Evolutionary conservation across 768 basidiomycete genomes (phyloP).

Genomic region (Mycena polygramma): DNA sequence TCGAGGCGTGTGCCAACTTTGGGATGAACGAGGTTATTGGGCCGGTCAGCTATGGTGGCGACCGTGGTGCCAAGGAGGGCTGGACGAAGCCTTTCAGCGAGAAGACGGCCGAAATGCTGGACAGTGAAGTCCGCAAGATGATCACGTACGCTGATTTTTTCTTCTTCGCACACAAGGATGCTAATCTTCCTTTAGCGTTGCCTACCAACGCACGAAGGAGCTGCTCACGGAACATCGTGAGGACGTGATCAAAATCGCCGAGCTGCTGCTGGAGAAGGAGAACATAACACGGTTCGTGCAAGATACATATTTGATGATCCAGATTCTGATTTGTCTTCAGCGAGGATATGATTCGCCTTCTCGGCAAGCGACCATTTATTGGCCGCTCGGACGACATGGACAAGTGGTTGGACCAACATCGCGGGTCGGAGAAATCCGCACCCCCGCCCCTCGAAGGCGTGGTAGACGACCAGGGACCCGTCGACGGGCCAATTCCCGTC

Average conservation of each 20-base stretch:
- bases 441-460: slow-evolving; percentile 70
- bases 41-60: slow-evolving; percentile 96
- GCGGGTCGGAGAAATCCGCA: slow-evolving; percentile 68
- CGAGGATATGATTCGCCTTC: slow-evolving; percentile 88
- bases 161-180: neutral
- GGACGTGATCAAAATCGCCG: slow-evolving; percentile 95
- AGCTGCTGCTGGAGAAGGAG: slow-evolving; percentile 92
- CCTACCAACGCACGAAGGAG: slow-evolving; percentile 86
- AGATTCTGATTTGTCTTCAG: slow-evolving; percentile 51
- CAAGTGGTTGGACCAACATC: slow-evolving; percentile 92
- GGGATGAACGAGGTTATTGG: slow-evolving; percentile 97
- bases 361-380: slow-evolving; percentile 87
- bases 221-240: slow-evolving; percentile 85
- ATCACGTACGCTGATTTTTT: slow-evolving; percentile 69
- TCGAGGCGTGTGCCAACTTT: slow-evolving; percentile 94
- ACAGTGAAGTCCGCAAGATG: slow-evolving; percentile 94
- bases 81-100: slow-evolving; percentile 99
- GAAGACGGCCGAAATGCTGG: slow-evolving; percentile 95
- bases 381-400: slow-evolving; percentile 93
- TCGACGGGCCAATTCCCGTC: slow-evolving; percentile 32
- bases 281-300: slow-evolving; percentile 88
- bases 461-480: neutral
- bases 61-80: slow-evolving; percentile 83
- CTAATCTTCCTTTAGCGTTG: slow-evolving; percentile 58
- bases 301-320: slow-evolving; percentile 2